phyloP scores from a whole-genome alignment of 352 stramenopile genomes.

The Globisporangium recalcitrans region DNA sequence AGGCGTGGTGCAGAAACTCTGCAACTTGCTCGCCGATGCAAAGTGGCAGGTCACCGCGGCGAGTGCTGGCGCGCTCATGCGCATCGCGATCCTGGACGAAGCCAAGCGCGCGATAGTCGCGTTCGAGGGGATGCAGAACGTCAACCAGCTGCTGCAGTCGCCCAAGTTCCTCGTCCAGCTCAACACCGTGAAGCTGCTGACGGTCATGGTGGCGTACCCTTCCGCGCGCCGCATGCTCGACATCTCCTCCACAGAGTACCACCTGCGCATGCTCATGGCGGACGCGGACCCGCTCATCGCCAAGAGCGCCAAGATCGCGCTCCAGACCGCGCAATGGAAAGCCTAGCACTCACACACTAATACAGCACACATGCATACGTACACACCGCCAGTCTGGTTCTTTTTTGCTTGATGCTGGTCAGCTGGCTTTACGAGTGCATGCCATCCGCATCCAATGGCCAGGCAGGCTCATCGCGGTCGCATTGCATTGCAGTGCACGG shows the following conservation, averaged over 20 bases:
- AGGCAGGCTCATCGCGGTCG: background rate
- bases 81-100: conserved; percentile 56
- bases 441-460: background rate
- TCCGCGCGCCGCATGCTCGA: conserved; percentile 43
- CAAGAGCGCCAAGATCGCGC: conserved; percentile 46
- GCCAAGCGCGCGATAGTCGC: conserved; percentile 61
- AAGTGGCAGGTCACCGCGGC: conserved; percentile 50
- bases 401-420: background rate
- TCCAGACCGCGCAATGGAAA: conserved; percentile 58
- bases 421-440: background rate
- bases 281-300: conserved; percentile 43
- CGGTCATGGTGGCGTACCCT: conserved; percentile 53
- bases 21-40: conserved; percentile 44
- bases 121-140: conserved; percentile 32
- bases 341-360: conserved; percentile 27
- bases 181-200: conserved; percentile 60
- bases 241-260: conserved; percentile 43
- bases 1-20: conserved; percentile 54
- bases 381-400: background rate
- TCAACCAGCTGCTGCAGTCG: conserved; percentile 64
- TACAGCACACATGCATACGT: background rate
- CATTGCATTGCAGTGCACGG: background rate
- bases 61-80: conserved; percentile 60
- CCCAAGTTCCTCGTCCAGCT: conserved; percentile 52
- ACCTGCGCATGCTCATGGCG: conserved; percentile 36